Percentiles rank a stretch among this genome's conserved stretches.
Conservation (phyloP, 352 stramenopile genomes). For the Phytophthora fragariaefolia region DNA sequence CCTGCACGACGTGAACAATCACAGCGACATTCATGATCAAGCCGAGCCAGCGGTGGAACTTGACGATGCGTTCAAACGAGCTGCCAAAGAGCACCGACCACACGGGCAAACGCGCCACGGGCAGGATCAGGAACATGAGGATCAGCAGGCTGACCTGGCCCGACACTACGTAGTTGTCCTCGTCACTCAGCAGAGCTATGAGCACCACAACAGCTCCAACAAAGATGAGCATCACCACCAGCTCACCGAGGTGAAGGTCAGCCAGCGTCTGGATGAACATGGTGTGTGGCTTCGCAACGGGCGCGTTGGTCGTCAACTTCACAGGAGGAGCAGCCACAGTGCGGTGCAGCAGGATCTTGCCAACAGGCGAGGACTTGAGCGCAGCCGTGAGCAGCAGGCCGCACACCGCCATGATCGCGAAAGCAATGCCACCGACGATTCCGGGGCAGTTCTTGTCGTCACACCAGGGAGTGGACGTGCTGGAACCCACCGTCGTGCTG, state of each 20-base stretch:
- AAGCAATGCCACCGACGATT: conserved; percentile 62
- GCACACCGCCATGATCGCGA: conserved; percentile 58
- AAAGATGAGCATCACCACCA: conserved; percentile 74
- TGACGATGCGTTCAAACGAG: conserved; percentile 84
- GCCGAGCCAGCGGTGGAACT: conserved; percentile 88
- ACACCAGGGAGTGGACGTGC: conserved; percentile 44
- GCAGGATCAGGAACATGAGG: conserved; percentile 84
- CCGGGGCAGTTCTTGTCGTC: conserved; percentile 67
- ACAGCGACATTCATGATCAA: conserved; percentile 58
- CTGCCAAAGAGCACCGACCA: conserved; percentile 78
- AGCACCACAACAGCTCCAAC: conserved; percentile 53
- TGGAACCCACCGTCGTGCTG: conserved; percentile 36
- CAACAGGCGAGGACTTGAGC: conserved; percentile 48
- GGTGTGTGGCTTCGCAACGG: conserved; percentile 43
- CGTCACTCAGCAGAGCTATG: conserved; percentile 44
- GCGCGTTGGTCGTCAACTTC: conserved; percentile 58
- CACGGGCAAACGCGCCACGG: conserved; percentile 60
- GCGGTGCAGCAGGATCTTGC: conserved; percentile 55
- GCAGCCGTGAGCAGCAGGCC: conserved; percentile 54
- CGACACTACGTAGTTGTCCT: conserved; percentile 46
- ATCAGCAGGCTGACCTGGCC: conserved; percentile 71
- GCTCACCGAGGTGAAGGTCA: conserved; percentile 67
- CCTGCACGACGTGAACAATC: conserved; percentile 68
- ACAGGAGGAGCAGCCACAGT: conserved; percentile 55
- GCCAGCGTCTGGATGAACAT: conserved; percentile 63